These are phyloP conservation scores for Entomortierella beljakovae DNA, from an alignment of 192 early-diverging fungal species.

Conservation along the genomic window DNA sequence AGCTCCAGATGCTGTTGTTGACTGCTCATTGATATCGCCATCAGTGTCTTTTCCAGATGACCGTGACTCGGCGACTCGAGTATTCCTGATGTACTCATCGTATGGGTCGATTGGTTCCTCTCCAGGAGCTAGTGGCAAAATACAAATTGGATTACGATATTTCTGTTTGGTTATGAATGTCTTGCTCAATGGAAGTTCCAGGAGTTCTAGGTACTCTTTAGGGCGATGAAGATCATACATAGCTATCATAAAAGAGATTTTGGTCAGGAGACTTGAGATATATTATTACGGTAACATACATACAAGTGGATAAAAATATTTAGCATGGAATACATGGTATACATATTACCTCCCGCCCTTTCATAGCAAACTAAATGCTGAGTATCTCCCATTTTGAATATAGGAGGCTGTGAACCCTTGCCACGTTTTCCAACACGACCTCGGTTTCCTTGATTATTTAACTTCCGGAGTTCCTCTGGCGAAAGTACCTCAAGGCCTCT, in stretches of 20 bases:
- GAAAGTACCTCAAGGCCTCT: conserved; percentile 11
- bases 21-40: no score
- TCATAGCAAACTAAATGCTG: conserved; percentile 49
- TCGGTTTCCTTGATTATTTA: not conserved
- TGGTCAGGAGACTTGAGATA: not conserved
- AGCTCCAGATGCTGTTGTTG: not conserved
- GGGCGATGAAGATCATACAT: conserved; percentile 32
- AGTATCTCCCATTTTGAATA: not conserved
- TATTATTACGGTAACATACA: not conserved
- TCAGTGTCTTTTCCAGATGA: not conserved
- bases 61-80: conserved; percentile 14
- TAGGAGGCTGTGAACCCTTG: not conserved
- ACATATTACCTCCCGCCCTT: conserved; percentile 22
- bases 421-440: not conserved
- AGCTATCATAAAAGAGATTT: not conserved
- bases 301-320: not conserved
- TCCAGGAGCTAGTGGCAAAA: not conserved
- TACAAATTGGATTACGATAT: conserved; percentile 10
- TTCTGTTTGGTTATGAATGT: conserved; percentile 32
- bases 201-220: conserved; percentile 26
- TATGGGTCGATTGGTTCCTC: conserved; percentile 6
- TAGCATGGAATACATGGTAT: not conserved
- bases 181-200: conserved; percentile 27
- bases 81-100: conserved; percentile 25
- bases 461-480: conserved; percentile 1